Evolutionary conservation across 176 grass and related monocot species (phyloP).

Genomic region (Eleusine coracana): DNA sequence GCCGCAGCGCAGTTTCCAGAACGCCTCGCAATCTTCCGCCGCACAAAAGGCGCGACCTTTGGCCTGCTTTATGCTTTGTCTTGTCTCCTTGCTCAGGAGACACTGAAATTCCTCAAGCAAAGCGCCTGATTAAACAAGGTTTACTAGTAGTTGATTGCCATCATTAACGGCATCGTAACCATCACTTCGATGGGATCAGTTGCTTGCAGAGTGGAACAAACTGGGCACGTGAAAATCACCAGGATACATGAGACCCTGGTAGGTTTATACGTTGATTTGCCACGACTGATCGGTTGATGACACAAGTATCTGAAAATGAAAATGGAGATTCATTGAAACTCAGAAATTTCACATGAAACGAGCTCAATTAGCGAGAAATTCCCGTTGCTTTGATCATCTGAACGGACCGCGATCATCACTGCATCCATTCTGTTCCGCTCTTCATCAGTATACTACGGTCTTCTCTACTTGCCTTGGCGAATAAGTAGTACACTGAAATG

Average conservation of each 20-base stretch:
- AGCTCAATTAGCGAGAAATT: too few species aligned
- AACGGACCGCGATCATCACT: background rate
- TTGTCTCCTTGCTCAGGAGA: conserved; percentile 33
- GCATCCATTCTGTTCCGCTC: background rate
- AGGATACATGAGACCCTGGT: background rate
- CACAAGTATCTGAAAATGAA: too few species aligned
- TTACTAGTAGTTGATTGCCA: background rate
- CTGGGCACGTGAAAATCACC: conserved; percentile 12
- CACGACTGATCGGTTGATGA: too few species aligned
- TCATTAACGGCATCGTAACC: background rate
- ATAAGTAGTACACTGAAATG: background rate
- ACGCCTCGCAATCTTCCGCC: conserved; percentile 30
- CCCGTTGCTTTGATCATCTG: background rate
- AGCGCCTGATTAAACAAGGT: background rate
- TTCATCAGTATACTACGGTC: background rate
- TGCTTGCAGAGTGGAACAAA: background rate
- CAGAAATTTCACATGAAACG: background rate
- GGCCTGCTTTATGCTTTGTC: conserved; percentile 21
- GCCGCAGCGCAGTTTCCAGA: conserved; percentile 16
- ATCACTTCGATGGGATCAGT: background rate
- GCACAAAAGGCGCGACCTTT: conserved; percentile 34
- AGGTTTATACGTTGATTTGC: too few species aligned
- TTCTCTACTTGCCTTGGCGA: background rate
- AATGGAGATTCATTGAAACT: too few species aligned
- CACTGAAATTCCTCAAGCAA: background rate